Base-by-base conservation (phyloP, 1,284 basidiomycete species). In the Sanghuangporus weigelae region DNA sequence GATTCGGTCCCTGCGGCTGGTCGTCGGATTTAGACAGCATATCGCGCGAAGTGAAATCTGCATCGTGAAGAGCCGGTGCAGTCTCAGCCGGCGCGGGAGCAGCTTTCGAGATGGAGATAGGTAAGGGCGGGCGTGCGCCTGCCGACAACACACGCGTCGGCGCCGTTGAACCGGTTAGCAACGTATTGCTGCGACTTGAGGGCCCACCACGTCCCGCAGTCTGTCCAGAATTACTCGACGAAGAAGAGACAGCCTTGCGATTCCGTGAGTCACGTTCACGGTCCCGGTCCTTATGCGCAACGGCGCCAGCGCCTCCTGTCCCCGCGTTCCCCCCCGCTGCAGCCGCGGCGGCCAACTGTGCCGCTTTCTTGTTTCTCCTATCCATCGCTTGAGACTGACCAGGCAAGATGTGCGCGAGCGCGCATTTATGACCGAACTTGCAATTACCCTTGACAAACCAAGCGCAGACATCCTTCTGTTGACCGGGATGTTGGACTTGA, bases 351-450 rank as follows among this genome's bases (percentile, higher is more conserved):
- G 84, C 89, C 49, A 84, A 79, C 72, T 98, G 96, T 0, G 95
- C 94, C 10, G 93, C 92, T 72, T 96, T 95, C 82, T 98, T 98
- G 79, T 99, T 98, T 81, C 97, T 96, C 68, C 96, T 81, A 74
- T 99, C 96, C 93, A 98, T 97, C 11, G 90, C 85, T 86, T 95
- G 88, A 68, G 85, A 90, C 77, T 98, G 96, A 4, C 96, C 96
- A 2, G 96, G 96, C 3, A 96, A 81, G 60, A 98, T 83, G 73
- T 98, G 96, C 1, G 95, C 95, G 39, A 96, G 84, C 3, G 95
- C 94, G 70, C 96, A 98, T 73, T 98, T 98, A 81, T 98, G 95
- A 8, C 92, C 96, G 72, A 98, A 98, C 77, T 96, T 96, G 83
- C 96, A 99, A 77, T 93, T 96, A 2, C 96, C 94, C 76, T 93